These are phyloP conservation scores for Suillus discolor DNA, from an alignment of 768 basidiomycete species.

Conservation along the genomic window DNA sequence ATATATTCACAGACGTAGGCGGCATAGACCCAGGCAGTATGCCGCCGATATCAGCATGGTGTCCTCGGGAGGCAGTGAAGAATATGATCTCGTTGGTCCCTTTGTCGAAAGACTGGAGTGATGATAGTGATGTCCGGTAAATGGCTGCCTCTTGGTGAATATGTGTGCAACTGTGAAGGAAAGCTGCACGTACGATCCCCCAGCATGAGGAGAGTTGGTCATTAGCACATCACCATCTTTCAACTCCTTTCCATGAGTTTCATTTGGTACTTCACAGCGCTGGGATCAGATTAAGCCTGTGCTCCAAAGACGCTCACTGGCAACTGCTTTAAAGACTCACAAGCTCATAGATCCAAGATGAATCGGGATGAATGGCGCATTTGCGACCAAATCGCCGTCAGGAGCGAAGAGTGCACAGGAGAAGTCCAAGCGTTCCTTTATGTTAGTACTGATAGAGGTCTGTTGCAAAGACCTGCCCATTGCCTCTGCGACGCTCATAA, in stretches of 20 bases:
- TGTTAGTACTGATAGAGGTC: slow-evolving; percentile 90
- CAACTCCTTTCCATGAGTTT: slow-evolving; percentile 67
- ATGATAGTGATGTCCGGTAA: slow-evolving; percentile 92
- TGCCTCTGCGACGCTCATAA: slow-evolving; percentile 97
- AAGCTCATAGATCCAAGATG: slow-evolving; percentile 91
- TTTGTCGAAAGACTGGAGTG: slow-evolving; percentile 83
- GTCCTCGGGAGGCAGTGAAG: slow-evolving; percentile 91
- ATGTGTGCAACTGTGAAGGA: slow-evolving; percentile 9
- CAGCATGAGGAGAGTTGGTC: slow-evolving; percentile 89
- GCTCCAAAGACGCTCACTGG: background rate
- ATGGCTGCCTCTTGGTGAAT: slow-evolving; percentile 42
- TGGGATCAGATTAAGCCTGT: slow-evolving; percentile 23
- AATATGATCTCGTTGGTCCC: slow-evolving; percentile 75
- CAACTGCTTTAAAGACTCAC: slow-evolving; percentile 45
- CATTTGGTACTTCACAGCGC: slow-evolving; percentile 91
- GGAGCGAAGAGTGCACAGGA: slow-evolving; percentile 94
- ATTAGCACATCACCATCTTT: slow-evolving; percentile 93
- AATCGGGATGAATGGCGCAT: slow-evolving; percentile 90
- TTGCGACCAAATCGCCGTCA: slow-evolving; percentile 93
- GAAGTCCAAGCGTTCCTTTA: slow-evolving; percentile 95
- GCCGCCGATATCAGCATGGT: slow-evolving; percentile 94
- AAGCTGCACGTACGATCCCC: slow-evolving; percentile 70
- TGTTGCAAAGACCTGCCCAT: slow-evolving; percentile 92
- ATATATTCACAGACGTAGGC: slow-evolving; percentile 86
- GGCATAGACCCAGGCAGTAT: slow-evolving; percentile 96